Conservation (phyloP, 176 grass and related monocot genomes). For the Carex cristatella region DNA sequence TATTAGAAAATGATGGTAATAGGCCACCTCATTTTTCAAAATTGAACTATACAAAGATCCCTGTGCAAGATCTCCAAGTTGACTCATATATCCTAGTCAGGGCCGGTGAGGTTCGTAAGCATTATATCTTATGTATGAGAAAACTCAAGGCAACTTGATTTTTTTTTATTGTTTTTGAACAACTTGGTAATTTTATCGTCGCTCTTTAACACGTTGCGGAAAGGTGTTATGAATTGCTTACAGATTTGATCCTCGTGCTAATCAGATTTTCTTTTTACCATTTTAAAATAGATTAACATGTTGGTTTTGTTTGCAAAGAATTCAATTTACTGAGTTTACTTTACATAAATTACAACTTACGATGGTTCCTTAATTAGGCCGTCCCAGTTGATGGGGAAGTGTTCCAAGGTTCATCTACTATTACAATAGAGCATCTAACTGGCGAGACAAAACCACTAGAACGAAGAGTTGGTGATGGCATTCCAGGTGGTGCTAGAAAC, state of each 20-base stretch:
- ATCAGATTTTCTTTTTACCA: background rate
- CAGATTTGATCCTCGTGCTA: background rate
- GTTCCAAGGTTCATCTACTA: constrained; percentile 85
- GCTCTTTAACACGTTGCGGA: background rate
- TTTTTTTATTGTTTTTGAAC: background rate
- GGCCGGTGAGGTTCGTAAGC: constrained; percentile 84
- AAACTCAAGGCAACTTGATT: background rate
- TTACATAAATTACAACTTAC: background rate
- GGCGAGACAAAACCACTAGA: constrained; percentile 92
- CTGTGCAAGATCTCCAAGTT: constrained; percentile 90
- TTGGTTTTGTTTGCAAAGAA: background rate
- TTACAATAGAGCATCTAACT: constrained; percentile 91
- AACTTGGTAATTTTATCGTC: background rate
- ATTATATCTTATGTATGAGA: background rate
- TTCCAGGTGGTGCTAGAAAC: constrained; percentile 92
- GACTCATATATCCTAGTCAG: constrained; percentile 85
- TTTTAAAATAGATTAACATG: background rate
- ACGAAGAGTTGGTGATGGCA: constrained; percentile 74
- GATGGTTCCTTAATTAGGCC: constrained; percentile 53
- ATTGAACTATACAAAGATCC: constrained; percentile 78
- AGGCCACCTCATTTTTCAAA: constrained; percentile 57
- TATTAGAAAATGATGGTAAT: constrained; percentile 57
- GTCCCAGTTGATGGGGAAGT: constrained; percentile 99
- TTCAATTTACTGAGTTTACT: background rate
- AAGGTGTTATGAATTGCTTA: background rate